Conservation (phyloP, 495 filamentous ascomycete genomes). For the Aspergillus cavernicola region DNA sequence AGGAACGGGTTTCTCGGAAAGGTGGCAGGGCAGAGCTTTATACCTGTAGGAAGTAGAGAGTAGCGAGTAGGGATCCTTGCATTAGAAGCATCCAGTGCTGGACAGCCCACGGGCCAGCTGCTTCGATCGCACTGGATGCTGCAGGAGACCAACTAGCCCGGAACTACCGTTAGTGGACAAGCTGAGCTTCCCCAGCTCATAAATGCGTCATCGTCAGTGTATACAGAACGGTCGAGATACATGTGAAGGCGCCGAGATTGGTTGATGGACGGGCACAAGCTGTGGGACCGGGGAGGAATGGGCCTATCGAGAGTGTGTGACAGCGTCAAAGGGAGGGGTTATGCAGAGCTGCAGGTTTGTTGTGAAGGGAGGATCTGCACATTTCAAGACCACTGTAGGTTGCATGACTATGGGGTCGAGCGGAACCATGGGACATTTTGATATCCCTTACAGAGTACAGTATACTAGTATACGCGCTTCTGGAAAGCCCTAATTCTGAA, state of each 20-base stretch:
- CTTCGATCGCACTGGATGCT: neutral
- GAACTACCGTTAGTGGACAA: no score
- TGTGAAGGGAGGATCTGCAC: neutral
- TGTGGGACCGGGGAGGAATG: neutral
- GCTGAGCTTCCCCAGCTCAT: neutral
- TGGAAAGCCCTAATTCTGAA: no score
- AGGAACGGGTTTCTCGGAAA: neutral
- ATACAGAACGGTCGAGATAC: neutral
- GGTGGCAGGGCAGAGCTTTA: constrained; percentile 11
- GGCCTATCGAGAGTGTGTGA: constrained; percentile 3
- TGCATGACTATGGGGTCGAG: neutral
- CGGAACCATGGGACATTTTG: constrained; percentile 2
- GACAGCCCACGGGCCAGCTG: constrained; percentile 3
- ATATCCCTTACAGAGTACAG: no score
- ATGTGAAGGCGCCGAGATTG: neutral
- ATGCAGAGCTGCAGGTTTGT: constrained; percentile 2
- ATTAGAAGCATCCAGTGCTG: constrained; percentile 2
- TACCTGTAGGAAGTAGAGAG: constrained; percentile 1
- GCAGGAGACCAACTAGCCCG: neutral
- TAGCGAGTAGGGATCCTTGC: constrained; percentile 1
- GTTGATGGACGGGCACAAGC: neutral
- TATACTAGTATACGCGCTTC: no score
- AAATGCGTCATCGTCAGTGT: neutral
- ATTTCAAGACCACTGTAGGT: neutral
- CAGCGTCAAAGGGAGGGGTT: neutral